A percentile compares a stretch with the other conserved stretches of the same genome.
These are phyloP conservation scores for Cladorrhinum sp. DNA, from an alignment of 2,329 filamentous ascomycete species.

Conservation along the genomic window DNA sequence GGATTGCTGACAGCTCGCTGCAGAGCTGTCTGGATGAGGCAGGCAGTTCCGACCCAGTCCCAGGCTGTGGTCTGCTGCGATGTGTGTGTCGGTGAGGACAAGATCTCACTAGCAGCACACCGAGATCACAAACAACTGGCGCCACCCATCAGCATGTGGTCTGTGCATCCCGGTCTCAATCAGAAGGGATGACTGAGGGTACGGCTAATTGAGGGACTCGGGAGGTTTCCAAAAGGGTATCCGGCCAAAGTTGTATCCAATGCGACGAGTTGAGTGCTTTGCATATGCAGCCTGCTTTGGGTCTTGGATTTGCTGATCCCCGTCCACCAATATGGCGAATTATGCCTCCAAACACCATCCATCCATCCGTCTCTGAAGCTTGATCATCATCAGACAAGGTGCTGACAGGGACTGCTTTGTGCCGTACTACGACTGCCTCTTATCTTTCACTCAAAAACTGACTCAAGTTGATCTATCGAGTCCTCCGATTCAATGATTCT, in stretches of 20 bases:
- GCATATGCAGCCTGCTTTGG: conserved; percentile 4
- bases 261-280: not conserved
- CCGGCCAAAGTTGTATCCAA: not conserved
- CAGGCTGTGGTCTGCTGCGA: conserved; percentile 1
- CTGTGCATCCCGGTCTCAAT: not conserved
- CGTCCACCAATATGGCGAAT: conserved; percentile 10
- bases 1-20: conserved; percentile 16
- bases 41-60: conserved; percentile 2
- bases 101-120: conserved; percentile 7
- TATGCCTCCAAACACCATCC: not conserved
- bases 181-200: no score
- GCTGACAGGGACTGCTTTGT: not conserved
- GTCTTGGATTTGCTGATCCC: conserved; percentile 15
- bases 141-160: conserved; percentile 5
- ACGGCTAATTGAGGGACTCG: conserved; percentile 17
- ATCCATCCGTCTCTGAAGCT: not conserved
- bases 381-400: not conserved
- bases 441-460: not conserved
- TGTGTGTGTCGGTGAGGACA: conserved; percentile 15
- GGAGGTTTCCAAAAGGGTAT: not conserved
- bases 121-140: conserved; percentile 4
- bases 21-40: conserved; percentile 11
- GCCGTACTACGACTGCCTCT: not conserved
- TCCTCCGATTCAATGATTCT: not conserved
- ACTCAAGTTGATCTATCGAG: conserved; percentile 1